A percentile compares a stretch with the other conserved stretches of the same genome.
Evolutionary conservation across 1,284 basidiomycete genomes (phyloP).

Genomic region (Athelia psychrophila): DNA sequence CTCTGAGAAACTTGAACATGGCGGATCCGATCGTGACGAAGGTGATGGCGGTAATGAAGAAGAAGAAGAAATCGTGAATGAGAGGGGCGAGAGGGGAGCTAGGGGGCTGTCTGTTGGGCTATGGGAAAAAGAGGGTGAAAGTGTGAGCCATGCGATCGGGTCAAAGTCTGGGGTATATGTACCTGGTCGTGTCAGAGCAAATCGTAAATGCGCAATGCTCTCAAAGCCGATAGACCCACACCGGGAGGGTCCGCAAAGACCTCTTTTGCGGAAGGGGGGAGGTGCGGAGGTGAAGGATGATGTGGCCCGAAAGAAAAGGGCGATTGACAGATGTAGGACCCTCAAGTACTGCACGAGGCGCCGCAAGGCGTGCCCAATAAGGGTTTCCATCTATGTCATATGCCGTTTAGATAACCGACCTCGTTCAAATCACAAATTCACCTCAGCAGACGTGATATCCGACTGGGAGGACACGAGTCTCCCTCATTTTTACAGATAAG

Average conservation of each 20-base stretch:
- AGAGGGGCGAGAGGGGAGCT: not conserved
- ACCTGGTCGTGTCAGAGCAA: slow-evolving; percentile 11
- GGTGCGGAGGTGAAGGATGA: slow-evolving; percentile 3
- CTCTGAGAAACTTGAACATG: slow-evolving; percentile 9
- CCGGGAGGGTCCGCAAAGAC: slow-evolving; percentile 17
- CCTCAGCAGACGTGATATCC: not conserved
- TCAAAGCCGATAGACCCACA: slow-evolving; percentile 15
- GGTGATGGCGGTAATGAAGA: not conserved
- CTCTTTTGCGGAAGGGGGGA: slow-evolving; percentile 10
- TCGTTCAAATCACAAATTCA: not conserved
- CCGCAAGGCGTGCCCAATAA: slow-evolving; percentile 7
- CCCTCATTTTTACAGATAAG: too few relatives aligned
- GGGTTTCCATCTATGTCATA: slow-evolving; percentile 1
- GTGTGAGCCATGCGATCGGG: not conserved
- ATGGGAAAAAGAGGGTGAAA: slow-evolving; percentile 1
- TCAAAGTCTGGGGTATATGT: not conserved
- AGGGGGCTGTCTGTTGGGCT: not conserved
- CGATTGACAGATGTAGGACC: not conserved
- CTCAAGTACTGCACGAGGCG: slow-evolving; percentile 17
- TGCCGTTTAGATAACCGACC: not conserved
- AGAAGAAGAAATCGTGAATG: not conserved
- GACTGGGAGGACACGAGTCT: too few relatives aligned
- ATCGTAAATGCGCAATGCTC: slow-evolving; percentile 13
- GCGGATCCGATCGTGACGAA: not conserved
- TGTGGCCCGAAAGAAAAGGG: not conserved